Evolutionary conservation across 73 alveolate species (phyloP).

Genomic region (Uronychia setigera): DNA sequence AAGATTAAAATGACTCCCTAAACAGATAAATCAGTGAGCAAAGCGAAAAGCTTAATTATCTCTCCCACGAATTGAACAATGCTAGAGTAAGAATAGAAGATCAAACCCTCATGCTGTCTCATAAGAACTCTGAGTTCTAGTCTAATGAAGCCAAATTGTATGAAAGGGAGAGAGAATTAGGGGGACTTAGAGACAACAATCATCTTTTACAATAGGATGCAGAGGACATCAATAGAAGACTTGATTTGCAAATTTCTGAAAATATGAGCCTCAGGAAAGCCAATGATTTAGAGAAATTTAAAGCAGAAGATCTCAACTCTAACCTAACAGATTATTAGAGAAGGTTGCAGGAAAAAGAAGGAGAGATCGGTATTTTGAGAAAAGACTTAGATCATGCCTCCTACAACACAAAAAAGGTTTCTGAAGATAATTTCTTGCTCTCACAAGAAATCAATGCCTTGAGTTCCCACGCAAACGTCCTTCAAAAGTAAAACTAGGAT

Average conservation of each 20-base stretch:
- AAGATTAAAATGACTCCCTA: slow-evolving; percentile 6
- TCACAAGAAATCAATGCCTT: slow-evolving; percentile 40
- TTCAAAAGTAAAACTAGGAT: slow-evolving; percentile 27
- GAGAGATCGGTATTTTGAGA: slow-evolving; percentile 11
- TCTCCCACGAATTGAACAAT: background rate
- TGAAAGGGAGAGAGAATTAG: background rate
- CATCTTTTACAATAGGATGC: background rate
- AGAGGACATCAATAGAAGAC: slow-evolving; percentile 4
- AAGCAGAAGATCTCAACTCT: background rate
- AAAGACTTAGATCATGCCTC: slow-evolving; percentile 36
- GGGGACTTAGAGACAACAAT: slow-evolving; percentile 9
- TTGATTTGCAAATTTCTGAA: slow-evolving; percentile 14
- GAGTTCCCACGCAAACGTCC: slow-evolving; percentile 45
- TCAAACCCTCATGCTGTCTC: background rate
- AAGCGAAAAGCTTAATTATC: background rate
- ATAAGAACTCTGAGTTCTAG: background rate
- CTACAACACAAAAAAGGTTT: slow-evolving; percentile 16
- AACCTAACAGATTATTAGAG: slow-evolving; percentile 16
- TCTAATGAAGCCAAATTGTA: background rate
- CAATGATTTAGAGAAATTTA: background rate
- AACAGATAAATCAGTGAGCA: background rate
- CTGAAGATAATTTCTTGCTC: slow-evolving; percentile 26
- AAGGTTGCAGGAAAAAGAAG: slow-evolving; percentile 32
- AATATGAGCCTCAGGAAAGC: slow-evolving; percentile 6
- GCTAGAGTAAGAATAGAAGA: background rate